Percentiles rank a stretch among this genome's conserved stretches.
Conservation (phyloP, 148 eudicot species). For the Chenopodium berlandieri region DNA sequence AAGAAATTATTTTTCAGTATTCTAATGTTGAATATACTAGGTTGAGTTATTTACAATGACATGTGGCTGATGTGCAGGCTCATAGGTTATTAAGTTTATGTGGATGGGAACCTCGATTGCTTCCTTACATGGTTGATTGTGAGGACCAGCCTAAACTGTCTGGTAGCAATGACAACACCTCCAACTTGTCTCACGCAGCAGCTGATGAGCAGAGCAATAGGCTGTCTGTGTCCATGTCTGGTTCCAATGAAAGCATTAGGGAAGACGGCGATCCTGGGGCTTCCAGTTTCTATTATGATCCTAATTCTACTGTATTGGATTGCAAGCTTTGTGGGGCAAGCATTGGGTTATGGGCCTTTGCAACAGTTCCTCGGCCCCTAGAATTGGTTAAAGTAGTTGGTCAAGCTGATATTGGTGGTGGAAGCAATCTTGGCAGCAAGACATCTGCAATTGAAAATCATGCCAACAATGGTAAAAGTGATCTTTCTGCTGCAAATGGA, state of each 20-base stretch:
- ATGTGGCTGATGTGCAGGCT: conserved; percentile 50
- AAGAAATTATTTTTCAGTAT: not conserved
- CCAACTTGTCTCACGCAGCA: conserved; percentile 23
- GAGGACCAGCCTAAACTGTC: conserved; percentile 38
- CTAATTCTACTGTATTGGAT: conserved; percentile 59
- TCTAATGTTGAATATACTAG: not conserved
- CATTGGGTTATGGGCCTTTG: conserved; percentile 63
- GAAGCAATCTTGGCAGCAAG: conserved; percentile 22
- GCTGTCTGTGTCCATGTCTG: conserved; percentile 41
- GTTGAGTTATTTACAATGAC: not conserved
- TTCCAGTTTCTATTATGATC: conserved; percentile 38
- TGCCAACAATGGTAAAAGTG: conserved; percentile 29
- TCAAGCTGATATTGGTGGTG: conserved; percentile 38
- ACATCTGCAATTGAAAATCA: conserved; percentile 25
- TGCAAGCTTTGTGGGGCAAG: conserved; percentile 70
- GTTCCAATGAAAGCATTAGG: conserved; percentile 29
- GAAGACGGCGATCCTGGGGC: conserved; percentile 27
- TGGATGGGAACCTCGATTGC: conserved; percentile 90
- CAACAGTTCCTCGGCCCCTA: conserved; percentile 48
- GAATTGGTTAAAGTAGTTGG: conserved; percentile 62
- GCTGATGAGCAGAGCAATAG: conserved; percentile 42
- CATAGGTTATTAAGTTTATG: conserved; percentile 77
- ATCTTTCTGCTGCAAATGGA: conserved; percentile 18
- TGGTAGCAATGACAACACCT: conserved; percentile 30
- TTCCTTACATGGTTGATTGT: conserved; percentile 77